These are phyloP conservation scores for Populus hybrid DNA, from an alignment of 441 rosid genomes.

Conservation along the genomic window DNA sequence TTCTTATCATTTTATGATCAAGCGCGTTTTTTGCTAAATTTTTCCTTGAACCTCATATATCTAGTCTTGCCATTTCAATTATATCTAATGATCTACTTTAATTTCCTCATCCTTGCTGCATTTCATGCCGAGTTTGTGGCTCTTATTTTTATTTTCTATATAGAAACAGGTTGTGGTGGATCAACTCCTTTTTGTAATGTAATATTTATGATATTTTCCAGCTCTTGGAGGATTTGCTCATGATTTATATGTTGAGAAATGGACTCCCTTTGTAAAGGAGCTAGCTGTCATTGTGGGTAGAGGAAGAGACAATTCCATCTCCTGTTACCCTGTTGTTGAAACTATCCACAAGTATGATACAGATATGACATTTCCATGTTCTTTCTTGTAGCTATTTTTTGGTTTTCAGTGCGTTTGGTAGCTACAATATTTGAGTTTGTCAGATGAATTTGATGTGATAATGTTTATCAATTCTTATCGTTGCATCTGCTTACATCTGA, in stretches of 20 bases:
- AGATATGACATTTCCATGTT: slow-evolving; percentile 7
- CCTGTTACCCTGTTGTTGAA: slow-evolving; percentile 90
- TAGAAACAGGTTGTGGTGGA: not conserved
- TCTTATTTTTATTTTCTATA: not conserved
- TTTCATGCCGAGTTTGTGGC: not conserved
- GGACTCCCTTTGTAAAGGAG: slow-evolving; percentile 96
- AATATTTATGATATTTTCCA: slow-evolving; percentile 22
- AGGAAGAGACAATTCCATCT: slow-evolving; percentile 83
- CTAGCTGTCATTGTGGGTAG: slow-evolving; percentile 93
- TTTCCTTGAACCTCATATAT: not conserved
- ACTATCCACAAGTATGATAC: slow-evolving; percentile 76
- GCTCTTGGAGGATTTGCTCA: slow-evolving; percentile 84
- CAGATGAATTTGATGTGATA: not conserved
- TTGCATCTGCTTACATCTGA: slow-evolving; percentile 9
- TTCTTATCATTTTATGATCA: not conserved
- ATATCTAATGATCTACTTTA: not conserved
- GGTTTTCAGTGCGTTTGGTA: not conserved
- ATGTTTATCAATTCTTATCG: not conserved
- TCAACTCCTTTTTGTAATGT: not conserved
- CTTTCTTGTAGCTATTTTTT: not conserved
- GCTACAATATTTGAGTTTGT: not conserved
- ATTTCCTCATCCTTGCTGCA: not conserved
- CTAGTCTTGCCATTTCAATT: not conserved
- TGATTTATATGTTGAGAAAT: slow-evolving; percentile 84
- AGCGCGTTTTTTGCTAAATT: not conserved